phyloP scores from a whole-genome alignment of 352 stramenopile species.

The Globisporangium recalcitrans region DNA sequence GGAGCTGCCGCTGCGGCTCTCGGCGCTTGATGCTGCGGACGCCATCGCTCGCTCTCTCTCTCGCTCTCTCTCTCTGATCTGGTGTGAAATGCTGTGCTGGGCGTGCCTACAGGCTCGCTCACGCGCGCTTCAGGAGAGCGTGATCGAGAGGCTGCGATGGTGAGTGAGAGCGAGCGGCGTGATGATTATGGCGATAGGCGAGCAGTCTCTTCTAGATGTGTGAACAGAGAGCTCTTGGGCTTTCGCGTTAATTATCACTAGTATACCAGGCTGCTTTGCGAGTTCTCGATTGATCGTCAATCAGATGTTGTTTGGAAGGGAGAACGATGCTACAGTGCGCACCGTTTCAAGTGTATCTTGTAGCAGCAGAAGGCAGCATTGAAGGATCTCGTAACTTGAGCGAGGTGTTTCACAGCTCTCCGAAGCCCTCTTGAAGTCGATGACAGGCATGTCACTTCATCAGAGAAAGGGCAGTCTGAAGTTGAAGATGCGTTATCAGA shows the following conservation, averaged over 20 bases:
- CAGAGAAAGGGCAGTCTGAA: not conserved
- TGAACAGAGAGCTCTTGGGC: not conserved
- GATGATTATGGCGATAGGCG: not conserved
- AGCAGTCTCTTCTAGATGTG: too few species aligned
- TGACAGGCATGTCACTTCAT: not conserved
- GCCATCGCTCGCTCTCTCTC: not conserved
- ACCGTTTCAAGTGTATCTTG: not conserved
- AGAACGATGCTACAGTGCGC: not conserved
- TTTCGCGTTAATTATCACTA: too few species aligned
- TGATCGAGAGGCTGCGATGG: not conserved
- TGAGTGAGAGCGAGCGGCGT: not conserved
- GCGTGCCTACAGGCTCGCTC: not conserved
- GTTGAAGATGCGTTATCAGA: not conserved
- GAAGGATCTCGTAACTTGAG: not conserved
- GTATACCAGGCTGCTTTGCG: too few species aligned
- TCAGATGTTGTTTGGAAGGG: not conserved
- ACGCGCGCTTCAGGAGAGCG: not conserved
- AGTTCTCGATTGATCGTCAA: not conserved
- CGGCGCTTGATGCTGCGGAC: not conserved
- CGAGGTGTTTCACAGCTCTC: not conserved
- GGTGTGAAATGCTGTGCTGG: not conserved
- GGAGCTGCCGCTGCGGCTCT: not conserved
- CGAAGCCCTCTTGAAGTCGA: not conserved
- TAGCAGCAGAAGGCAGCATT: too few species aligned
- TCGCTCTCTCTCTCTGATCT: too few species aligned